Percentiles rank a stretch among this genome's conserved stretches.
These are phyloP conservation scores for Penicillium sp. DNA, from an alignment of 2,329 filamentous ascomycete genomes.

Conservation along the genomic window DNA sequence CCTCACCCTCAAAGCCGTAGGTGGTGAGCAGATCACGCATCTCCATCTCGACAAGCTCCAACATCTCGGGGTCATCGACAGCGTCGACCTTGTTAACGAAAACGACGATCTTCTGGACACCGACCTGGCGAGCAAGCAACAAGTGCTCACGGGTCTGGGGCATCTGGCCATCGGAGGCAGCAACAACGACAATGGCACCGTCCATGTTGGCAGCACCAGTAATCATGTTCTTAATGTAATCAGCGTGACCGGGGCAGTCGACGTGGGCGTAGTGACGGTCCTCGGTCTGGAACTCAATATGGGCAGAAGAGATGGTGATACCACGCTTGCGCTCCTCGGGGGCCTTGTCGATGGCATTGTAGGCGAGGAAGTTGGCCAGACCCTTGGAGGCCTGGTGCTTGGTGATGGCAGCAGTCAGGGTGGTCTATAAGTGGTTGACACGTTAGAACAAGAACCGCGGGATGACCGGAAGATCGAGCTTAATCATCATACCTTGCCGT, in stretches of 20 bases:
- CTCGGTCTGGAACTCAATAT: slow-evolving; percentile 97
- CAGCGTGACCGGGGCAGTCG: slow-evolving; percentile 98
- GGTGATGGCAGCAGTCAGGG: slow-evolving; percentile 96
- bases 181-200: slow-evolving; percentile 96
- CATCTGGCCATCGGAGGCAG: slow-evolving; percentile 98
- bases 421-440: slow-evolving; percentile 64
- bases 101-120: slow-evolving; percentile 96
- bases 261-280: slow-evolving; percentile 97
- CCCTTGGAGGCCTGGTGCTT: slow-evolving; percentile 97
- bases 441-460: slow-evolving; percentile 10
- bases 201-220: slow-evolving; percentile 99
- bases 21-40: slow-evolving; percentile 93
- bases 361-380: slow-evolving; percentile 90
- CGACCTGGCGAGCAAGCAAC: slow-evolving; percentile 94
- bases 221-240: slow-evolving; percentile 99
- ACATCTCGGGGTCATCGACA: slow-evolving; percentile 96
- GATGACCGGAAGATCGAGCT: slow-evolving; percentile 3
- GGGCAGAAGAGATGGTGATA: slow-evolving; percentile 98
- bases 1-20: slow-evolving; percentile 97
- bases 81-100: slow-evolving; percentile 99
- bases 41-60: slow-evolving; percentile 99
- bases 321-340: slow-evolving; percentile 99
- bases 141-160: slow-evolving; percentile 98
- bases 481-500: slow-evolving; percentile 76
- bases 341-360: slow-evolving; percentile 97